phyloP scores from a whole-genome alignment of 768 basidiomycete genomes.

The Agrocybe pediades region DNA sequence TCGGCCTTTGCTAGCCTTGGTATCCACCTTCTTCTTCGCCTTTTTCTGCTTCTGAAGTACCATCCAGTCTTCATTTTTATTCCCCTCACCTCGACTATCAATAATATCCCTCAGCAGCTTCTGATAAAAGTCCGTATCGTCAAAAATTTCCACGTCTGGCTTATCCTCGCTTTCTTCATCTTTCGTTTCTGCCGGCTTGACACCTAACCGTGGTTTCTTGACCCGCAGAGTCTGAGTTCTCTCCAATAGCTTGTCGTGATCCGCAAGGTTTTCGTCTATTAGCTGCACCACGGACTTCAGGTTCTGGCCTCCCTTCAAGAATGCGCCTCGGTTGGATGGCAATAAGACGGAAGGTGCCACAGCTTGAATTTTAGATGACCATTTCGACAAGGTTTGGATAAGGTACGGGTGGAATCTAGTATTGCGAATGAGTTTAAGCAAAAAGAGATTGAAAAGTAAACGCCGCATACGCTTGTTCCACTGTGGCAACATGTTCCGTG shows the following conservation, averaged over 20 bases:
- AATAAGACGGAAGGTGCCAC: slow-evolving; percentile 80
- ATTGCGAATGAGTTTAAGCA: slow-evolving; percentile 15
- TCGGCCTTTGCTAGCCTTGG: slow-evolving; percentile 93
- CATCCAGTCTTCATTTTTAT: slow-evolving; percentile 61
- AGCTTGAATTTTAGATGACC: slow-evolving; percentile 95
- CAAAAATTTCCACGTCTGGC: slow-evolving; percentile 60
- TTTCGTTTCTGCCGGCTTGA: slow-evolving; percentile 26
- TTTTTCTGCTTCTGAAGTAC: slow-evolving; percentile 66
- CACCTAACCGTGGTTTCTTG: slow-evolving; percentile 47
- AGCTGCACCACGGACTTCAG: slow-evolving; percentile 71
- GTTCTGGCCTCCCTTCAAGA: slow-evolving; percentile 57
- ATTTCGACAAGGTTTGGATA: slow-evolving; percentile 83
- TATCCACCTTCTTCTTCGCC: slow-evolving; percentile 88
- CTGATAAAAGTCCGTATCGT: slow-evolving; percentile 94
- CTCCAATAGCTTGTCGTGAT: slow-evolving; percentile 57
- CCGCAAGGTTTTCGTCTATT: slow-evolving; percentile 71
- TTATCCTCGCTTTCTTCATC: slow-evolving; percentile 31
- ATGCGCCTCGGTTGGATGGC: slow-evolving; percentile 70
- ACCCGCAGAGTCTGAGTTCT: slow-evolving; percentile 62
- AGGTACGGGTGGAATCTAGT: slow-evolving; percentile 69
- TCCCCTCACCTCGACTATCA: slow-evolving; percentile 56
- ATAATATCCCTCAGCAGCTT: slow-evolving; percentile 91
- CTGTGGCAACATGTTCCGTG: slow-evolving; percentile 37
- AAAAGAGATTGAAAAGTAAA: background rate
- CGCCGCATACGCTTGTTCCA: slow-evolving; percentile 56